These are phyloP conservation scores for Usnea hakonensis DNA, from an alignment of 495 filamentous ascomycete genomes.

Conservation along the genomic window DNA sequence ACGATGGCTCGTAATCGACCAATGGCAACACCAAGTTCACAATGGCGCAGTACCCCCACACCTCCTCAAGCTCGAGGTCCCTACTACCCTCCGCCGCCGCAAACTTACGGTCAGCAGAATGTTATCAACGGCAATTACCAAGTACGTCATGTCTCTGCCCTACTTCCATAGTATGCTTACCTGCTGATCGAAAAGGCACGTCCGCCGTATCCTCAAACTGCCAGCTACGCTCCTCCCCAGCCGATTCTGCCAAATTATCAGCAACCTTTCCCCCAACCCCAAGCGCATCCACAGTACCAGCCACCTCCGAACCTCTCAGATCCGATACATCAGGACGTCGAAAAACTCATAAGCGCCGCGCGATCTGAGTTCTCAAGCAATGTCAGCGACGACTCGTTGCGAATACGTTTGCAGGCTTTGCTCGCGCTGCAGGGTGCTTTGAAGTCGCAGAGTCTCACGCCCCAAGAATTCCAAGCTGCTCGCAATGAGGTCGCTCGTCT, in stretches of 20 bases:
- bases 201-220: constrained; percentile 21
- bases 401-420: constrained; percentile 74
- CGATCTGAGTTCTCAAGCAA: constrained; percentile 64
- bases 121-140: constrained; percentile 35
- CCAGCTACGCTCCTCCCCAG: constrained; percentile 37
- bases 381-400: constrained; percentile 62
- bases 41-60: constrained; percentile 60
- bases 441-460: constrained; percentile 67
- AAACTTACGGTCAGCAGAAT: constrained; percentile 19
- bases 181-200: constrained; percentile 12
- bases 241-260: constrained; percentile 24
- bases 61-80: constrained; percentile 50
- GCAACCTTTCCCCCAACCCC: constrained; percentile 24
- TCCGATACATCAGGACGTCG: constrained; percentile 72
- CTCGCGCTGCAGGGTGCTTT: constrained; percentile 78
- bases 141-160: constrained; percentile 22
- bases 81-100: constrained; percentile 28
- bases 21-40: constrained; percentile 39
- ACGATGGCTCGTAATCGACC: constrained; percentile 50
- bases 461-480: constrained; percentile 70
- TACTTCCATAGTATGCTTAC: constrained; percentile 19
- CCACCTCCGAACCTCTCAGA: constrained; percentile 46
- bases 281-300: constrained; percentile 8
- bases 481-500: constrained; percentile 71
- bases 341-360: constrained; percentile 59